A percentile compares a stretch with the other conserved stretches of the same genome.
Conservation (phyloP, 768 basidiomycete genomes). For the Antrodiella citrinella region DNA sequence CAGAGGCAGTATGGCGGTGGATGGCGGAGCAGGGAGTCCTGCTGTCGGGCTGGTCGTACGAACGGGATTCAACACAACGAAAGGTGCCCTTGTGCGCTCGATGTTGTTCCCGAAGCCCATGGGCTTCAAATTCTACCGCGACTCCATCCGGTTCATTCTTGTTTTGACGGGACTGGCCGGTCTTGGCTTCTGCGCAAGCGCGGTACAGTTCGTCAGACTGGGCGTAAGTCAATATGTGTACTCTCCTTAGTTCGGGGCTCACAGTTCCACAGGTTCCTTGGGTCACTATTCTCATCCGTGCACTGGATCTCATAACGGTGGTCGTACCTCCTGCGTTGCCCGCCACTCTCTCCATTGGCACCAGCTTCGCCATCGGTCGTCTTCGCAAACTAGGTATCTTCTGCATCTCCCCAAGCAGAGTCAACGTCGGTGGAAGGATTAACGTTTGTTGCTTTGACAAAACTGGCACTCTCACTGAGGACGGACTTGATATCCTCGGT, state of each 20-base stretch:
- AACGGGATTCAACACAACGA: slow-evolving; percentile 95
- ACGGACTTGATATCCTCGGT: slow-evolving; percentile 94
- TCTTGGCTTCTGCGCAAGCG: slow-evolving; percentile 85
- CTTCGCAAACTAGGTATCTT: slow-evolving; percentile 84
- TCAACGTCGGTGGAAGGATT: slow-evolving; percentile 93
- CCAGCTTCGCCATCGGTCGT: slow-evolving; percentile 86
- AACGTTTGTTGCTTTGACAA: slow-evolving; percentile 99
- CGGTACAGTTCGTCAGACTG: slow-evolving; percentile 84
- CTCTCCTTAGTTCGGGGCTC: no score
- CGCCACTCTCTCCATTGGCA: slow-evolving; percentile 94
- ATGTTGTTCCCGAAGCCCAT: slow-evolving; percentile 99
- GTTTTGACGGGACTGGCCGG: slow-evolving; percentile 89
- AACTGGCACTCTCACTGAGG: slow-evolving; percentile 96
- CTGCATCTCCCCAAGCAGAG: slow-evolving; percentile 93
- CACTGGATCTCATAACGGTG: slow-evolving; percentile 91
- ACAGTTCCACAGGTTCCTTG: slow-evolving; percentile 65
- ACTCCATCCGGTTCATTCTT: slow-evolving; percentile 83
- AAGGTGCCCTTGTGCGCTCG: slow-evolving; percentile 89
- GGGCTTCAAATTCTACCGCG: slow-evolving; percentile 97
- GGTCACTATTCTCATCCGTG: slow-evolving; percentile 87
- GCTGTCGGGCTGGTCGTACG: slow-evolving; percentile 80
- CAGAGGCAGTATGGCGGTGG: slow-evolving; percentile 49
- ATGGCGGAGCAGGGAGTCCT: slow-evolving; percentile 44
- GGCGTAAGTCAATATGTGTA: slow-evolving; percentile 45
- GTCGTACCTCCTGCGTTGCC: slow-evolving; percentile 97